Evolutionary conservation across 441 rosid species (phyloP).

Genomic region (Mallotus japonicus): DNA sequence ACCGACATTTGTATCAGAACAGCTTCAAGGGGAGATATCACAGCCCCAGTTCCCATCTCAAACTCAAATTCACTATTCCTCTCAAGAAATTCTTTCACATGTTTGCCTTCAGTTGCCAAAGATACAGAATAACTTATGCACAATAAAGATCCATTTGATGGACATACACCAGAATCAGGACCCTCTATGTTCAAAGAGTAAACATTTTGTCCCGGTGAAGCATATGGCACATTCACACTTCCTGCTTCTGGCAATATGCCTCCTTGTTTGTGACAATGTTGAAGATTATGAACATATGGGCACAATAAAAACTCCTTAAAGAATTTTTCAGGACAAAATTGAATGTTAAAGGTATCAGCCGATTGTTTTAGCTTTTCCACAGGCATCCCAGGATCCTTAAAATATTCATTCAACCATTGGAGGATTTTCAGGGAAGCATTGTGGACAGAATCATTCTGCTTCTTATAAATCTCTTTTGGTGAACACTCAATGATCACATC

Average conservation of each 20-base stretch:
- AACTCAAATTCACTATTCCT: constrained; percentile 76
- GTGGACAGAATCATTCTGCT: constrained; percentile 71
- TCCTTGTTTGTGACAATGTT: constrained; percentile 25
- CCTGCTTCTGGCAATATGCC: constrained; percentile 27
- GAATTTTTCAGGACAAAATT: constrained; percentile 38
- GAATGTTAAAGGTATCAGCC: constrained; percentile 43
- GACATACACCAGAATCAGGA: constrained; percentile 54
- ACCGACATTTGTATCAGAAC: constrained; percentile 78
- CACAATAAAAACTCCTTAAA: constrained; percentile 39
- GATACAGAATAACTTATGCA: constrained; percentile 62
- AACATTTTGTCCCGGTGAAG: constrained; percentile 35
- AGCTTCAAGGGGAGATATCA: constrained; percentile 54
- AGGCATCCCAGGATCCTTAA: constrained; percentile 45
- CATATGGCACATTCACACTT: constrained; percentile 19
- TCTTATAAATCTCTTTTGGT: constrained; percentile 57
- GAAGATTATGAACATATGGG: constrained; percentile 31
- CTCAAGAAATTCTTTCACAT: constrained; percentile 70
- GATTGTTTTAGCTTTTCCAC: constrained; percentile 40
- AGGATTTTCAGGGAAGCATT: constrained; percentile 75
- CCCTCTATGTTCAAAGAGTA: constrained; percentile 43
- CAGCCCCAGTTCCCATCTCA: constrained; percentile 87
- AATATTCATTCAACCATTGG: constrained; percentile 62
- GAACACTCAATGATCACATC: constrained; percentile 67
- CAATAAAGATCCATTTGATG: constrained; percentile 57
- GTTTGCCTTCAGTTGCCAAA: constrained; percentile 43